These are phyloP conservation scores for Kwoniella botswanensis DNA, from an alignment of 768 basidiomycete genomes.

Conservation along the genomic window DNA sequence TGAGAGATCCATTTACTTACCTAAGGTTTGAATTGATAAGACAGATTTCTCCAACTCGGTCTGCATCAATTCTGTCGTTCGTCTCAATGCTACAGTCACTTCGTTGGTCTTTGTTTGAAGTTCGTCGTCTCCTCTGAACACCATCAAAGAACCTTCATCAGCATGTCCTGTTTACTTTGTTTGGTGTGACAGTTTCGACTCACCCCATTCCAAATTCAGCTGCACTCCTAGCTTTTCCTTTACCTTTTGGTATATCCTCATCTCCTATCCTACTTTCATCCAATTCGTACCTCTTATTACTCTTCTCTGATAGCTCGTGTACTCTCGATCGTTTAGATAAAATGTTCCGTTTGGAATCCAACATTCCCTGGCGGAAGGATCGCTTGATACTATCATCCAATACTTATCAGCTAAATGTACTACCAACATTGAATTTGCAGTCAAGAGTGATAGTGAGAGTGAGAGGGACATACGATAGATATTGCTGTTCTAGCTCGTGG, in stretches of 20 bases:
- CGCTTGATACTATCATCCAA: slow-evolving; percentile 62
- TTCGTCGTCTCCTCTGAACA: slow-evolving; percentile 70
- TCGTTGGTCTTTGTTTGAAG: slow-evolving; percentile 87
- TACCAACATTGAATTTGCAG: no score
- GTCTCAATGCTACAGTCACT: slow-evolving; percentile 83
- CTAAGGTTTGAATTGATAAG: slow-evolving; percentile 81
- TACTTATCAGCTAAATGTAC: slow-evolving; percentile 44
- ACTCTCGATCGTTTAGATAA: slow-evolving; percentile 68
- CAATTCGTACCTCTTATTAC: slow-evolving; percentile 4
- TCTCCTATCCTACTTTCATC: slow-evolving; percentile 4
- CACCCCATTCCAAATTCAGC: slow-evolving; percentile 66
- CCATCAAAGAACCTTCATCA: not conserved
- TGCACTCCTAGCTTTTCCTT: slow-evolving; percentile 60
- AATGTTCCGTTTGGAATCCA: slow-evolving; percentile 75
- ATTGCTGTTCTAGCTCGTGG: slow-evolving; percentile 21
- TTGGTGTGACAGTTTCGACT: slow-evolving; percentile 48
- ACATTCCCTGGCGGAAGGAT: slow-evolving; percentile 70
- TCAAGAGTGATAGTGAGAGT: no score
- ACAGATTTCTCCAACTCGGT: slow-evolving; percentile 89
- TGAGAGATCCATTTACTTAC: no score
- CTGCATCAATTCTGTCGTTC: slow-evolving; percentile 86
- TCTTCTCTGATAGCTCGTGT: slow-evolving; percentile 66
- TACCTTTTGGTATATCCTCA: not conserved
- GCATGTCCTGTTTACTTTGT: not conserved
- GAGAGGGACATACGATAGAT: slow-evolving; percentile 20